Evolutionary conservation across 2,329 filamentous ascomycete species (phyloP).

Genomic region (Pestalotiopsis sp.): DNA sequence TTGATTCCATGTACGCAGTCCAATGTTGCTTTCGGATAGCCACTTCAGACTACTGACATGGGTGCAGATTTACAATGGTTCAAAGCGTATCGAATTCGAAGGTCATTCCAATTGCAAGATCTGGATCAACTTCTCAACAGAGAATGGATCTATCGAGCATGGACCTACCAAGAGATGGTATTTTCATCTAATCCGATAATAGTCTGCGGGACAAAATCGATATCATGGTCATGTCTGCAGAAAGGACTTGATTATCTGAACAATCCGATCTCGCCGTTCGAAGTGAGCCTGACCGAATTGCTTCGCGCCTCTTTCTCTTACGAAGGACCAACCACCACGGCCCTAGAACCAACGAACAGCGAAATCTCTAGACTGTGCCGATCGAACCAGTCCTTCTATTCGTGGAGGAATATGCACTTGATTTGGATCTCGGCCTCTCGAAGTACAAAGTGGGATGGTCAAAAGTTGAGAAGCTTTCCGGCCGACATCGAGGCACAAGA

Average conservation of each 20-base stretch:
- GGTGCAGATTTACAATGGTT: not conserved
- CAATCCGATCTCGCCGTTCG: not conserved
- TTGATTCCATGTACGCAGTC: not conserved
- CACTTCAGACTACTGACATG: no score
- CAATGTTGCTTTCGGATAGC: no score
- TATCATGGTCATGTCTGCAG: not conserved
- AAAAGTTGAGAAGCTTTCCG: not conserved
- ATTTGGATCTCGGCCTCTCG: not conserved
- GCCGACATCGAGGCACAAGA: not conserved
- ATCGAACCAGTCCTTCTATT: not conserved
- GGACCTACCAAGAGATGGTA: not conserved
- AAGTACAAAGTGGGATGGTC: not conserved
- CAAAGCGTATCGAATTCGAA: not conserved
- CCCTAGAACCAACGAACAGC: no score
- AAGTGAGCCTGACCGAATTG: not conserved
- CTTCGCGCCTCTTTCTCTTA: not conserved
- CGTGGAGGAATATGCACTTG: not conserved
- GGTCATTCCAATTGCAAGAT: not conserved
- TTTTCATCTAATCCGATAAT: not conserved
- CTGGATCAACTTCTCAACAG: not conserved
- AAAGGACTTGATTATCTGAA: not conserved
- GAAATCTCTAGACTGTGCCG: not conserved
- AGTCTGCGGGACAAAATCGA: not conserved
- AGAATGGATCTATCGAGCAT: not conserved
- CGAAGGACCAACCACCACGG: not conserved